These are phyloP conservation scores for Somion occarium DNA, from an alignment of 1,284 basidiomycete species.

Conservation along the genomic window DNA sequence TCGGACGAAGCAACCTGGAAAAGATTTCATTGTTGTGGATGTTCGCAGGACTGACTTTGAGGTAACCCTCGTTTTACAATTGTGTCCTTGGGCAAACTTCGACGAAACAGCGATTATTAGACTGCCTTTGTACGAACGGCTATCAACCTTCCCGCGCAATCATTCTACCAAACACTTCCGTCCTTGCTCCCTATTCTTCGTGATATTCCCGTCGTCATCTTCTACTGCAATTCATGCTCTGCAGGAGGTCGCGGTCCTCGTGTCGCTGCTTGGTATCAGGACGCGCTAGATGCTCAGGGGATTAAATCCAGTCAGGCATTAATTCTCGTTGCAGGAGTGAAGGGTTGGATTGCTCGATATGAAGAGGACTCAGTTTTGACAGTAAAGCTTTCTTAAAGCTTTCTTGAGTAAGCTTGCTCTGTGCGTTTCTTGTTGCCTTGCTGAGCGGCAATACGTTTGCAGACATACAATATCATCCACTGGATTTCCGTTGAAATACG, in stretches of 20 bases:
- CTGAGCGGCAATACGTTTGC: too few species aligned
- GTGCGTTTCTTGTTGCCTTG: too few species aligned
- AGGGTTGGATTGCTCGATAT: constrained; percentile 12
- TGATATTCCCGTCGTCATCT: constrained; percentile 12
- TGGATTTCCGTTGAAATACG: too few species aligned
- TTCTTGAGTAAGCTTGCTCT: neutral
- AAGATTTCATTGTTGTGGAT: constrained; percentile 15
- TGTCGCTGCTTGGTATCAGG: constrained; percentile 14
- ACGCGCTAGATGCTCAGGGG: constrained; percentile 11
- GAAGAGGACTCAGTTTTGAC: constrained; percentile 11
- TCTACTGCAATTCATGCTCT: constrained; percentile 13
- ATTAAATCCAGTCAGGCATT: constrained; percentile 10
- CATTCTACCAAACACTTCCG: constrained; percentile 14
- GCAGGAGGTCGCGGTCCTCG: constrained; percentile 10
- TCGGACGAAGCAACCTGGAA: constrained; percentile 10
- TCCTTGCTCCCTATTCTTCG: constrained; percentile 7
- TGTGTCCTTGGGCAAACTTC: neutral
- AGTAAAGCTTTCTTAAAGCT: constrained; percentile 3
- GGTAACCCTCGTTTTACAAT: neutral
- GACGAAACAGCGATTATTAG: constrained; percentile 6
- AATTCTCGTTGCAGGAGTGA: constrained; percentile 11
- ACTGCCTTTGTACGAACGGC: constrained; percentile 11
- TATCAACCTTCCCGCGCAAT: constrained; percentile 15
- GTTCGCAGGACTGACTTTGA: constrained; percentile 13
- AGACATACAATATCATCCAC: too few species aligned